Evolutionary conservation across 2,329 filamentous ascomycete genomes (phyloP).

Genomic region (Hortaea sp.): DNA sequence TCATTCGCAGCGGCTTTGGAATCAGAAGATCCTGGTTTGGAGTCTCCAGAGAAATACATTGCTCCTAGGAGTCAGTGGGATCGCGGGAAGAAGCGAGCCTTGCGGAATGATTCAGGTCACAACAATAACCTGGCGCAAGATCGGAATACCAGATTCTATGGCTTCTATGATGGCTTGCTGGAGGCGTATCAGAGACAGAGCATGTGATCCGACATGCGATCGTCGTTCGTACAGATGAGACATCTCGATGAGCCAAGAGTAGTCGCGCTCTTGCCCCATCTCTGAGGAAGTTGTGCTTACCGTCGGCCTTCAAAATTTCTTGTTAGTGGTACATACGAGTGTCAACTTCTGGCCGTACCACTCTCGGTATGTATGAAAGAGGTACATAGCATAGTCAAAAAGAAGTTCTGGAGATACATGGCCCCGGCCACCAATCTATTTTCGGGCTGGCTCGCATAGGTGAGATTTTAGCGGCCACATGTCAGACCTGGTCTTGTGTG

Average conservation of each 20-base stretch:
- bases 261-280: no score
- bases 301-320: no score
- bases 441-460: background rate
- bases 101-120: background rate
- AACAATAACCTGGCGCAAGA: background rate
- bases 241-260: no score
- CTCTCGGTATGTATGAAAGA: no score
- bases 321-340: no score
- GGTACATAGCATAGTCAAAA: no score
- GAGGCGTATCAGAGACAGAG: slow-evolving; percentile 2
- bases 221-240: no score
- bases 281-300: no score
- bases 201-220: no score
- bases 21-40: background rate
- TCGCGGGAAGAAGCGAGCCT: background rate
- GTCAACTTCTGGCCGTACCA: no score
- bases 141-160: slow-evolving; percentile 15
- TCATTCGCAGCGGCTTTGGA: background rate
- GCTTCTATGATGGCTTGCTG: slow-evolving; percentile 15
- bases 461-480: background rate
- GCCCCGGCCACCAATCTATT: background rate
- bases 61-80: background rate
- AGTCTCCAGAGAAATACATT: background rate
- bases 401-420: no score
- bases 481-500: no score